These are phyloP conservation scores for Saccharomyces hybrid DNA, from an alignment of 1,139 yeast species.

Conservation along the genomic window DNA sequence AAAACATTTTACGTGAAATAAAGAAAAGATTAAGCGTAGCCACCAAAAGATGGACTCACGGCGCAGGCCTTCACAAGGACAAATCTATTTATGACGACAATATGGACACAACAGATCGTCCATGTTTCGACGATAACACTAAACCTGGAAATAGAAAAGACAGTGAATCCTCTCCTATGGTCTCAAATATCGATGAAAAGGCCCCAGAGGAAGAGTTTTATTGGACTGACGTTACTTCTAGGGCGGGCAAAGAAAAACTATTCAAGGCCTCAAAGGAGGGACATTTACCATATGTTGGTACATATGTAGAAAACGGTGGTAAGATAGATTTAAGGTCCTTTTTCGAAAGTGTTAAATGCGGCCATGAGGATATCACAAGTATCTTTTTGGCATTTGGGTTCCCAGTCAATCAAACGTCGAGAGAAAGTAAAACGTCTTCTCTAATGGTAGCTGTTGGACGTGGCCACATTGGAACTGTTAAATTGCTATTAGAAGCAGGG, in stretches of 20 bases:
- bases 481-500: constrained; percentile 63
- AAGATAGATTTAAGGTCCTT: constrained; percentile 72
- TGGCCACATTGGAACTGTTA: constrained; percentile 67
- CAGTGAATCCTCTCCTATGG: constrained; percentile 12
- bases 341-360: constrained; percentile 73
- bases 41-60: constrained; percentile 21
- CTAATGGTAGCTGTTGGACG: constrained; percentile 77
- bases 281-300: constrained; percentile 69
- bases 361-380: constrained; percentile 76
- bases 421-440: constrained; percentile 60
- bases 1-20: constrained; percentile 30
- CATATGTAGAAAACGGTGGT: constrained; percentile 74
- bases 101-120: neutral
- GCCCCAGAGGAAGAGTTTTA: constrained; percentile 28
- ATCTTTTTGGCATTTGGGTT: constrained; percentile 76
- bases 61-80: neutral
- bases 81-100: neutral
- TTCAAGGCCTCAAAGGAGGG: constrained; percentile 74
- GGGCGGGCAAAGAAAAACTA: constrained; percentile 60
- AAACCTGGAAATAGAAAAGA: neutral
- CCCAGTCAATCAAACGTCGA: constrained; percentile 52
- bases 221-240: constrained; percentile 58
- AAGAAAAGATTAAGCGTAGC: constrained; percentile 25
- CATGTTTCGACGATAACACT: neutral
- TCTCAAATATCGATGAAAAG: constrained; percentile 5